Percentiles rank a stretch among this genome's conserved stretches.
Conservation (phyloP, 2,329 filamentous ascomycete genomes). For the Achaetomium macrosporum region DNA sequence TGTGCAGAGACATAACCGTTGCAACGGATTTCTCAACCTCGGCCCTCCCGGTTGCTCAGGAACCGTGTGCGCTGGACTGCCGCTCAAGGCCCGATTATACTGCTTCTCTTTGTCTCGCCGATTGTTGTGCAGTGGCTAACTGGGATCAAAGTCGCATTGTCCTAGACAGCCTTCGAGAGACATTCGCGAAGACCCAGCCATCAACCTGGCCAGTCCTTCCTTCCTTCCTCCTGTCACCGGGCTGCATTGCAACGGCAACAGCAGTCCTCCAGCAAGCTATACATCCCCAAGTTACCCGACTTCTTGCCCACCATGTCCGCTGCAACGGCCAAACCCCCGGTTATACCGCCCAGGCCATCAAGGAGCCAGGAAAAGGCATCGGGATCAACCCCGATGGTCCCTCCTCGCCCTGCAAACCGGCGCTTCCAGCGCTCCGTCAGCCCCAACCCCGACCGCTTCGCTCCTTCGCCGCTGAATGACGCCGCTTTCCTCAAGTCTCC, state of each 20-base stretch:
- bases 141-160: neutral
- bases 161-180: neutral
- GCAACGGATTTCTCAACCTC: neutral
- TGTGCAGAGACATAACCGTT: neutral
- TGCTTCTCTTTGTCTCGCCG: conserved; percentile 12
- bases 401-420: conserved; percentile 66
- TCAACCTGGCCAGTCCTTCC: too few relatives aligned
- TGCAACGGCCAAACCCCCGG: conserved; percentile 42
- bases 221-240: neutral
- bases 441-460: conserved; percentile 70
- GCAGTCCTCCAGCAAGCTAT: neutral
- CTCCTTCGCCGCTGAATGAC: conserved; percentile 81
- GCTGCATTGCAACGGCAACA: neutral
- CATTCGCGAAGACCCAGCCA: neutral
- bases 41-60: neutral
- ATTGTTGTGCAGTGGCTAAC: conserved; percentile 17
- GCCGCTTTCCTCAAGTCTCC: conserved; percentile 47
- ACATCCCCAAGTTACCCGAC: neutral
- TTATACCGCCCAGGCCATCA: conserved; percentile 51
- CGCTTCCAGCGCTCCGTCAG: conserved; percentile 71
- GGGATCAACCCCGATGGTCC: conserved; percentile 59
- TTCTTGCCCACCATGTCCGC: conserved; percentile 40
- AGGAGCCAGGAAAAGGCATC: conserved; percentile 44
- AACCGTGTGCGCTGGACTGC: neutral
- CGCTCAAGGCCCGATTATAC: neutral